Evolutionary conservation across 2,329 filamentous ascomycete species (phyloP), one percentile per base, ranked within the genome.

Genomic region (Chaetomium olivaceum): DNA sequence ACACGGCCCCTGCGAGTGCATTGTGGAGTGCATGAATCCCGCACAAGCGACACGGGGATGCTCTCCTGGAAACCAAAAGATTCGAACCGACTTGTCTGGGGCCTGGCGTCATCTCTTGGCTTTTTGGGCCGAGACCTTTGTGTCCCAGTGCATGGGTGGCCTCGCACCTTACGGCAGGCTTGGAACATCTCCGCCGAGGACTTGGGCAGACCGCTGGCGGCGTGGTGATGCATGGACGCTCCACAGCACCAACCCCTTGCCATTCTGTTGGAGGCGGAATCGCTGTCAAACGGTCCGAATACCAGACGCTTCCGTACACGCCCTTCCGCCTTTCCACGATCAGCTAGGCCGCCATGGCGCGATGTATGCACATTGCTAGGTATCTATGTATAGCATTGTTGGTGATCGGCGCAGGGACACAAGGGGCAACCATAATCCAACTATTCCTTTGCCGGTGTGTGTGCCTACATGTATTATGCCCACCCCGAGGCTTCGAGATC

Each of bases 11-110:
- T 50, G 50, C 19, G 31, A 21, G 25, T 31, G 7, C 50, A 33
- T 23, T 67, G 63, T 67, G 67, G 67, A 66, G 65, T 69, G 65
- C 67, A 67, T 68, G 55, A 55, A 62, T 16, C 14, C 25, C 36
- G 19, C 43, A 21, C 50, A 58, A 58, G 54, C 62, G 54, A 64
- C 36, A 33, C 14, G 58, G 52, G 36, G 36, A 23, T 36, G 39
- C 7, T 46, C 19, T 57, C 55, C 56, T 52, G 36, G 27, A 63
- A 60, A 21, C 33, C 58, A 39, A 46, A 29, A 46, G 55, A 55
- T 27, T 50, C 21, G 33, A 19, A 46, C 27, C n/a, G 23, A 50
- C n/a, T 19, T 27, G 39, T n/a, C 23, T 29, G 25, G 12, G 27
- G 21, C 9, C 21, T 48, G 3, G 57, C 57, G 51, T 64, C 62